These are phyloP conservation scores for Mycosphaerella arachidis DNA, from an alignment of 2,329 filamentous ascomycete genomes.

Conservation along the genomic window DNA sequence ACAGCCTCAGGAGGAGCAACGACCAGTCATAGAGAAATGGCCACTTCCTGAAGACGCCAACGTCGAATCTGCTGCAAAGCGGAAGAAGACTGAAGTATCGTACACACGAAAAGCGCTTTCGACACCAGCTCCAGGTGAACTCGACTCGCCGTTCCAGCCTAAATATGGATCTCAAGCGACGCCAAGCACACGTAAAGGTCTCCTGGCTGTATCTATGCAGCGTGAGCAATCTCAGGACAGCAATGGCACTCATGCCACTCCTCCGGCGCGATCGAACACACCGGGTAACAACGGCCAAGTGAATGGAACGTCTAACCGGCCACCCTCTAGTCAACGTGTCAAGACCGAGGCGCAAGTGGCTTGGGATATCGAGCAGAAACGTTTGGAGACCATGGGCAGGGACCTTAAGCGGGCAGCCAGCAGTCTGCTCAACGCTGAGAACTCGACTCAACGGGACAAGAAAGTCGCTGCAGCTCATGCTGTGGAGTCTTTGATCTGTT, in stretches of 20 bases:
- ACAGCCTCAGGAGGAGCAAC: constrained; percentile 19
- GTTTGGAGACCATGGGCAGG: constrained; percentile 40
- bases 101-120: constrained; percentile 22
- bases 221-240: constrained; percentile 25
- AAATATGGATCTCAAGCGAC: constrained; percentile 25
- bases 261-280: constrained; percentile 23
- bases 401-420: constrained; percentile 45
- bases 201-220: constrained; percentile 24
- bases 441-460: constrained; percentile 6
- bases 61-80: constrained; percentile 22
- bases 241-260: constrained; percentile 20
- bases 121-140: constrained; percentile 22
- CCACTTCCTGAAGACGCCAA: constrained; percentile 11
- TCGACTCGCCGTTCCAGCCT: constrained; percentile 20
- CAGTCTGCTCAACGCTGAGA: constrained; percentile 26
- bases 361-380: constrained; percentile 37
- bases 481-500: constrained; percentile 44
- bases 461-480: constrained; percentile 37
- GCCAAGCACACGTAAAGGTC: constrained; percentile 26
- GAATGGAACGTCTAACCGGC: constrained; percentile 14
- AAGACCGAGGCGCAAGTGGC: constrained; percentile 33
- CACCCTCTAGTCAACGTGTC: constrained; percentile 21
- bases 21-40: constrained; percentile 7
- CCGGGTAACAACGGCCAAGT: constrained; percentile 17
- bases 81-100: constrained; percentile 21